Base-by-base conservation (phyloP, 2,329 filamentous ascomycete species). In the Remersonia thermophila region DNA sequence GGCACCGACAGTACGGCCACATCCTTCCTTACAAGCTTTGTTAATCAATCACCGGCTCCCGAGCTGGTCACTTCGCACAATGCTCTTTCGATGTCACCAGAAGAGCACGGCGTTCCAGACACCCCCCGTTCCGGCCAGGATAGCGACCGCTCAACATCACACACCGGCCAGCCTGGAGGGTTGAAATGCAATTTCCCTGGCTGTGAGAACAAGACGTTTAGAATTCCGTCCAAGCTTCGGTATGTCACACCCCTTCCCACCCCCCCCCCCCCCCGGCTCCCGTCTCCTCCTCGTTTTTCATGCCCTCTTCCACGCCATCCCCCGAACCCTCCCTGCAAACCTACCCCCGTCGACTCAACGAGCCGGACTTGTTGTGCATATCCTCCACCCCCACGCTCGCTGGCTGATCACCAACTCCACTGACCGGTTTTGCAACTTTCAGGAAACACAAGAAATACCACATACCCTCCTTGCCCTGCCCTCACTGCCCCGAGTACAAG, bases 391-490 rank as follows among this genome's bases (percentile, higher is more conserved):
- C n/a, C n/a, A n/a, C n/a, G n/a, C n/a, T n/a, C n/a, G n/a, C n/a
- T n/a, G n/a, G n/a, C n/a, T n/a, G n/a, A n/a, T n/a, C n/a, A n/a
- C n/a, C n/a, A n/a, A n/a, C n/a, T n/a, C n/a, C n/a, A n/a, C n/a
- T n/a, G n/a, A n/a, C n/a, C n/a, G n/a, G n/a, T n/a, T n/a, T n/a
- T n/a, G n/a, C n/a, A n/a, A n/a, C n/a, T n/a, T n/a, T n/a, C n/a
- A n/a, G n/a, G n/a, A n/a, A n/a, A n/a, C 40, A 42, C 17, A 13
- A 26, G n/a, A 36, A 37, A 7, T 39, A 39, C 15, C 40, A 42
- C 28, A 7, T 2, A 1, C 31, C 33, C n/a, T 36, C 40, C 12
- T 9, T 5, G 5, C 7, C 37, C 12, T 42, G 40, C 16, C 9
- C 3, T 27, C 34, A 30, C 31, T 40, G 38, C 35, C 12, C 7